Base-by-base conservation (phyloP, 768 basidiomycete species). In the Filobasidium floriforme region DNA sequence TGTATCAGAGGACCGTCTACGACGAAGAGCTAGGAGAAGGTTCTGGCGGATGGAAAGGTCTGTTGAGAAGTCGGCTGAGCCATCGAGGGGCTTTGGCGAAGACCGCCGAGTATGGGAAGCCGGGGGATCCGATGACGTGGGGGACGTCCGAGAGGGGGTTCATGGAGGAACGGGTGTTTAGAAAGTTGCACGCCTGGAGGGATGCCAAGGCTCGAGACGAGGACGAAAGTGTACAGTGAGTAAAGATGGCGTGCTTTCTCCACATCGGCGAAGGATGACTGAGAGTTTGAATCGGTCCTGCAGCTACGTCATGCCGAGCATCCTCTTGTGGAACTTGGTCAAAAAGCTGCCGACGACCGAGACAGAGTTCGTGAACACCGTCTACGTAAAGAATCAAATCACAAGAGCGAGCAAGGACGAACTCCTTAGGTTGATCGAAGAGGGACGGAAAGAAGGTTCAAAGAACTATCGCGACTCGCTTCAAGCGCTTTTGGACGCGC, bases 181-280 rank as follows among this genome's bases (percentile, higher is more conserved):
- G 81, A 66, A 81, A 82, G 1, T 81, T 94, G 14, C 90, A 93
- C 77, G 81, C 80, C 41, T 97, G 92, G 93, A 82, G 93, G 66
- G 92, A 97, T 76, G 73, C 76, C 12, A 79, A 86, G 1, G 89
- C 90, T 1, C 82, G 90, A 60, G 85, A 87, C 64, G 89, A 91
- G 71, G 93, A 97, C 75, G 92, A 96, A 78, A 89, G 89, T 73
- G 83, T 84, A 10, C 81, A 87, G 87, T 92, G 75, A 54, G 84
- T 79, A 2, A 41, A 29, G 19, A 22, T 92, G 55, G 22, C 6
- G n/a, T 37, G 32, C 32, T 37, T 37, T 37, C n/a, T n/a, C n/a
- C n/a, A n/a, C n/a, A n/a, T 37, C 32, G 9, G 32, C n/a, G 32
- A 37, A 37, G 4, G 32, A 37, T 37, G 32, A 9, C 32, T 37